Evolutionary conservation across 2,329 filamentous ascomycete genomes (phyloP).

Genomic region (Macrophomina pseudophaseolina): DNA sequence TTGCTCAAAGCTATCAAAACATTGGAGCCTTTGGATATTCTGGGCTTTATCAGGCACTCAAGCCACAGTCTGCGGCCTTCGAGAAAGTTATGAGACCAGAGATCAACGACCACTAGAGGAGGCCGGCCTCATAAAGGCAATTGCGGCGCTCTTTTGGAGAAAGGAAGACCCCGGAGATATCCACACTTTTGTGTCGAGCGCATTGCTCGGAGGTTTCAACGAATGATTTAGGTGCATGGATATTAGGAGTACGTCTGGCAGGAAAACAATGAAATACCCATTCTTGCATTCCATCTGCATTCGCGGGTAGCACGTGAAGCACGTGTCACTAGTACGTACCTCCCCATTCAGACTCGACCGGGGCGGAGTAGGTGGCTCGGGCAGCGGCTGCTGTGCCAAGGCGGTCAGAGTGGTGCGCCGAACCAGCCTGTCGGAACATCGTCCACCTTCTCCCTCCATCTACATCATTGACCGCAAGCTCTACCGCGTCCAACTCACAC

Average conservation of each 20-base stretch:
- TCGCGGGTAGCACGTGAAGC: neutral
- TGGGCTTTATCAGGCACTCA: neutral
- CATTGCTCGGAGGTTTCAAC: neutral
- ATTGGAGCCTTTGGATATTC: neutral
- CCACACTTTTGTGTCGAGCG: neutral
- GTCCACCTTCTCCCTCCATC: slow-evolving; percentile 1
- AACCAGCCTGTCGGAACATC: slow-evolving; percentile 10
- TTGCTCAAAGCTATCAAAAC: neutral
- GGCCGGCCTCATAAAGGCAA: neutral
- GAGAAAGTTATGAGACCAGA: neutral
- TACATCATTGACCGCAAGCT: slow-evolving; percentile 14
- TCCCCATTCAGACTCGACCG: neutral
- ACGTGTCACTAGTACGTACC: neutral
- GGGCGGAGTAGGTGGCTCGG: neutral
- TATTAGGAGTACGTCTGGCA: neutral
- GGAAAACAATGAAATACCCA: neutral
- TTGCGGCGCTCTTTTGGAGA: neutral
- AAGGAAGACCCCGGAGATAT: neutral
- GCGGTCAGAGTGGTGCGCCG: slow-evolving; percentile 4
- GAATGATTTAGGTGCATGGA: neutral
- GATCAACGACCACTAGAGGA: neutral
- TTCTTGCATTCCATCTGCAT: neutral
- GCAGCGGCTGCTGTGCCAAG: slow-evolving; percentile 1
- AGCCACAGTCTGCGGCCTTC: neutral
- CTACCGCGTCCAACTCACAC: neutral